phyloP scores from a whole-genome alignment of 805 yeast species.

The Candida gorgasii region DNA sequence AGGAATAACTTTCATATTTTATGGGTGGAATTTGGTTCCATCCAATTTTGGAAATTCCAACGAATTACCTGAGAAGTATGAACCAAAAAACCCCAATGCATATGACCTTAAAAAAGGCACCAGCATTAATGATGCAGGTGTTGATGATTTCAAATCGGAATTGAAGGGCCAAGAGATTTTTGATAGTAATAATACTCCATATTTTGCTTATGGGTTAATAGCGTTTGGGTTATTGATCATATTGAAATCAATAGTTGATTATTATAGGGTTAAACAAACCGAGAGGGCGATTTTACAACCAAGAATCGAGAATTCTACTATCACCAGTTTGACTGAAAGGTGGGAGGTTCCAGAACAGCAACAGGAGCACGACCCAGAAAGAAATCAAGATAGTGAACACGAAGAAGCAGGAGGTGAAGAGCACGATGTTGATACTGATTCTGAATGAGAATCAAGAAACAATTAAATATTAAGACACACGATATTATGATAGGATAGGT shows the following conservation, averaged over 20 bases:
- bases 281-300: slow-evolving; percentile 56
- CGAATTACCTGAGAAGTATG: slow-evolving; percentile 31
- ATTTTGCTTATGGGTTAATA: slow-evolving; percentile 63
- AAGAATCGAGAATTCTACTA: slow-evolving; percentile 4
- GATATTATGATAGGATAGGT: not conserved
- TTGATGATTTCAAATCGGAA: slow-evolving; percentile 33
- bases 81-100: slow-evolving; percentile 35
- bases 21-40: slow-evolving; percentile 48
- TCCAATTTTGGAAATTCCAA: slow-evolving; percentile 41
- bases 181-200: slow-evolving; percentile 36
- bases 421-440: too few relatives aligned
- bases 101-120: slow-evolving; percentile 31
- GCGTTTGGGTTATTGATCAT: slow-evolving; percentile 68
- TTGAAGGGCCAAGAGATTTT: slow-evolving; percentile 17
- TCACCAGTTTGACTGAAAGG: slow-evolving; percentile 11
- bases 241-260: slow-evolving; percentile 69
- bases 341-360: slow-evolving; percentile 6
- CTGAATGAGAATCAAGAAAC: too few relatives aligned
- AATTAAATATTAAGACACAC: not conserved
- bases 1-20: slow-evolving; percentile 77
- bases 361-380: not conserved
- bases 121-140: slow-evolving; percentile 26
- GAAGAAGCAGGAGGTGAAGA: not conserved
- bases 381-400: not conserved
- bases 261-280: slow-evolving; percentile 71